These are phyloP conservation scores for Corynascus novoguineensis DNA, from an alignment of 495 filamentous ascomycete species.

Conservation along the genomic window DNA sequence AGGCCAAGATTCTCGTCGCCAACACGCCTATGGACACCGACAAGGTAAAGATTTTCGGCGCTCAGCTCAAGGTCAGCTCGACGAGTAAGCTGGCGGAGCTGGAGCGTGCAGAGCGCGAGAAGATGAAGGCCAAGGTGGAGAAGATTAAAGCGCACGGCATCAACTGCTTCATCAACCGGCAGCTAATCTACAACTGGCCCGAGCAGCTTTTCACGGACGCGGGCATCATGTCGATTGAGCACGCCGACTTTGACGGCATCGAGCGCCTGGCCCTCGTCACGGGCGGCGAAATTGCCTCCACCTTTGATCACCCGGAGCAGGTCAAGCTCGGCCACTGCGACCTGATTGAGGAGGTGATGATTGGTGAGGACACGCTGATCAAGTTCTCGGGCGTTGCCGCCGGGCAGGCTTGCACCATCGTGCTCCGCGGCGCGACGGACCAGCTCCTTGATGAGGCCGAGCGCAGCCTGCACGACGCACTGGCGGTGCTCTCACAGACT, in stretches of 20 bases:
- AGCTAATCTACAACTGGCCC: conserved; percentile 99
- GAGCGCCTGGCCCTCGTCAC: conserved; percentile 93
- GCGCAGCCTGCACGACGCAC: conserved; percentile 89
- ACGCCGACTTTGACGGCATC: conserved; percentile 97
- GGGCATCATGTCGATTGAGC: conserved; percentile 96
- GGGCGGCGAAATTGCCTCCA: conserved; percentile 93
- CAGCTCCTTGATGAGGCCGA: conserved; percentile 96
- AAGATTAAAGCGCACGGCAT: conserved; percentile 98
- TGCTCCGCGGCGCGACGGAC: conserved; percentile 91
- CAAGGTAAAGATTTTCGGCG: conserved; percentile 99
- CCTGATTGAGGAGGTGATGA: conserved; percentile 94
- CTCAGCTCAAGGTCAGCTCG: conserved; percentile 87
- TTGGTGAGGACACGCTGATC: conserved; percentile 94
- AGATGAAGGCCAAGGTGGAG: conserved; percentile 99
- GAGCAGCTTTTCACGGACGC: conserved; percentile 98
- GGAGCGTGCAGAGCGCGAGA: conserved; percentile 95
- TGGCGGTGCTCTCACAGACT: conserved; percentile 95
- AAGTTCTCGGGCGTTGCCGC: conserved; percentile 95
- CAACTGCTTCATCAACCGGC: conserved; percentile 99
- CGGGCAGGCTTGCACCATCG: conserved; percentile 92
- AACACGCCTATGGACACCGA: conserved; percentile 99
- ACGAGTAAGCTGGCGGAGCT: conserved; percentile 95
- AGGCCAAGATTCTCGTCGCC: conserved; percentile 94
- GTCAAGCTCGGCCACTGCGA: conserved; percentile 96
- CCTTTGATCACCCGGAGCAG: conserved; percentile 94